These are phyloP conservation scores for Mortierella sp. DNA, from an alignment of 371 early-diverging fungal genomes.

Conservation along the genomic window DNA sequence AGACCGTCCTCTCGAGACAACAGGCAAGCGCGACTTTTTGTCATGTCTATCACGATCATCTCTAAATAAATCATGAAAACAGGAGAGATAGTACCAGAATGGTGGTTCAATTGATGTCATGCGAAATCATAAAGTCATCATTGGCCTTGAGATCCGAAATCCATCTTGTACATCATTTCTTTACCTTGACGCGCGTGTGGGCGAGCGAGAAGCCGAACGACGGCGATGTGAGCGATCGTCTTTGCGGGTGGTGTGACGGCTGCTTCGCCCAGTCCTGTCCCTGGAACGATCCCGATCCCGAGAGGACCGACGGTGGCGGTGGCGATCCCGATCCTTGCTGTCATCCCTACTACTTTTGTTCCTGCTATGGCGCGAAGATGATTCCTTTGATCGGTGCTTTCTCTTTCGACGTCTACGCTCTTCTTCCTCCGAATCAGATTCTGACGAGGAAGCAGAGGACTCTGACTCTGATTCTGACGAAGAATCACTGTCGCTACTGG, in stretches of 20 bases:
- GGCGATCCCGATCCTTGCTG: too few relatives aligned
- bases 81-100: background rate
- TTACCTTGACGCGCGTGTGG: conserved; percentile 22
- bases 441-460: conserved; percentile 16
- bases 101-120: background rate
- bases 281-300: conserved; percentile 25
- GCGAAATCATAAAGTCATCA: background rate
- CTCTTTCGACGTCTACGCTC: conserved; percentile 25
- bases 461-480: background rate
- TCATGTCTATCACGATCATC: conserved; percentile 1
- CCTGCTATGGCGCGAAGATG: conserved; percentile 29
- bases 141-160: too few relatives aligned
- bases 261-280: conserved; percentile 20
- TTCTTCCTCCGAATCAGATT: conserved; percentile 42
- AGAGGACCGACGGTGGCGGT: conserved; percentile 15
- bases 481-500: conserved; percentile 1
- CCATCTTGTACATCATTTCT: background rate
- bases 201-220: conserved; percentile 13
- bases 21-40: conserved; percentile 15
- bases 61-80: background rate
- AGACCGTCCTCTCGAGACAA: background rate
- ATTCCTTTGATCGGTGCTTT: conserved; percentile 19
- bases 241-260: conserved; percentile 12
- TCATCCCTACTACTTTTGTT: conserved; percentile 15
- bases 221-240: conserved; percentile 7